Percentiles rank a stretch among this genome's conserved stretches.
Evolutionary conservation across 129 eudicot genomes (phyloP).

Genomic region (Artemisia argyi): DNA sequence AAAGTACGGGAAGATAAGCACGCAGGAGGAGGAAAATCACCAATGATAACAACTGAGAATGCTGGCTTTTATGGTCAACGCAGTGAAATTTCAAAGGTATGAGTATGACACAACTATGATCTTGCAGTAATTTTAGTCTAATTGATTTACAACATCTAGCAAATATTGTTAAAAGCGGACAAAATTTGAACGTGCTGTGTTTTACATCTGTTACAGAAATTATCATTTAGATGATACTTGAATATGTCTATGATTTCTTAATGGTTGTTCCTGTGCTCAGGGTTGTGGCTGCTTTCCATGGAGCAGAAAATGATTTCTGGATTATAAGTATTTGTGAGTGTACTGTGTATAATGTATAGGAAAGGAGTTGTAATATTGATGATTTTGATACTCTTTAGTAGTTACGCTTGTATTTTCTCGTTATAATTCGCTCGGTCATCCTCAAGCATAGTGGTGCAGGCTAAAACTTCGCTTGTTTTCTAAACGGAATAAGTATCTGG

Average conservation of each 20-base stretch:
- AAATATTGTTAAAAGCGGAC: neutral
- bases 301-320: slow-evolving; percentile 50
- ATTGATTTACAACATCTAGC: neutral
- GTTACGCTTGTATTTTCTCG: too few species aligned
- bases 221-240: too few species aligned
- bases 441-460: too few species aligned
- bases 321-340: slow-evolving; percentile 8
- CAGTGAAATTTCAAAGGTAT: slow-evolving; percentile 48
- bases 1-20: too few species aligned
- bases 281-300: slow-evolving; percentile 64
- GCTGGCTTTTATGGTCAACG: slow-evolving; percentile 41
- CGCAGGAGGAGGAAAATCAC: slow-evolving; percentile 47
- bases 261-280: slow-evolving; percentile 30
- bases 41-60: slow-evolving; percentile 42
- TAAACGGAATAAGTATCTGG: too few species aligned
- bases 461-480: too few species aligned
- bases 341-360: neutral
- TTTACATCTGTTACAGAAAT: neutral
- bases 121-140: neutral
- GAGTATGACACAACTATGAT: slow-evolving; percentile 27
- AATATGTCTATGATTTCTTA: neutral
- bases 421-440: too few species aligned
- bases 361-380: too few species aligned
- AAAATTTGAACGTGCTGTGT: neutral
- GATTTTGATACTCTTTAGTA: too few species aligned